Evolutionary conservation across 2,329 filamentous ascomycete species (phyloP).

Genomic region (Ophiostoma populinum): DNA sequence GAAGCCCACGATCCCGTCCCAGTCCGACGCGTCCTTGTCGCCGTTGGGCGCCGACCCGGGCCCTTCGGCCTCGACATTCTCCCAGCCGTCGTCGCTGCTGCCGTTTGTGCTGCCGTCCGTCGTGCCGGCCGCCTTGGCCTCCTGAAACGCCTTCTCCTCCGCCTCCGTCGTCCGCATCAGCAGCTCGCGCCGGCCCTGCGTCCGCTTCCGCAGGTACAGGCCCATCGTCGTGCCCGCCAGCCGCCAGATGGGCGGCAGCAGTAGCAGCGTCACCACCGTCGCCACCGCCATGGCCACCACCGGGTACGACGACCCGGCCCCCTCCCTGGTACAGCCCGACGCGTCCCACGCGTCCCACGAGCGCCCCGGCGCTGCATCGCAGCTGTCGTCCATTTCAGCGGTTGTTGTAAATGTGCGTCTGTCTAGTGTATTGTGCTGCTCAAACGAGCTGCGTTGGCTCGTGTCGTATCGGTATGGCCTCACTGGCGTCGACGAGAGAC

Average conservation of each 20-base stretch:
- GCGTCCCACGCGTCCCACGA: neutral
- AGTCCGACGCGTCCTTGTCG: constrained; percentile 36
- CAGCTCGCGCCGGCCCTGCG: constrained; percentile 40
- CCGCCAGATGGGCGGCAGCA: constrained; percentile 22
- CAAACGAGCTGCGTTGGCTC: too few relatives aligned
- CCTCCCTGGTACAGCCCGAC: neutral
- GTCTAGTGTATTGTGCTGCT: too few relatives aligned
- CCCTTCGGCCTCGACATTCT: constrained; percentile 41
- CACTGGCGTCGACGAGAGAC: too few relatives aligned
- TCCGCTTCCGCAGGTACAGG: constrained; percentile 45
- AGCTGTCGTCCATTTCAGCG: neutral
- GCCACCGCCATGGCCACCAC: constrained; percentile 2
- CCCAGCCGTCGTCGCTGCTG: constrained; percentile 46
- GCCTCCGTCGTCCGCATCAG: constrained; percentile 35
- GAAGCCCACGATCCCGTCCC: constrained; percentile 81
- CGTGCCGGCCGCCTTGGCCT: constrained; percentile 17
- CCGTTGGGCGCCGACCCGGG: constrained; percentile 20
- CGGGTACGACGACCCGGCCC: neutral
- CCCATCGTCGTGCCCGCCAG: constrained; percentile 30
- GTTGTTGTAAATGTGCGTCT: too few relatives aligned
- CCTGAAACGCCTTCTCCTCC: constrained; percentile 24
- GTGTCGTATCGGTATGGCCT: too few relatives aligned
- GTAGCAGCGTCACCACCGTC: constrained; percentile 15
- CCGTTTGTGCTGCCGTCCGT: constrained; percentile 3
- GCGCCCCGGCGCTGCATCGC: neutral